Percentiles rank a stretch among this genome's conserved stretches.
phyloP scores from a whole-genome alignment of 805 yeast species.

The Saturnispora zaruensis region DNA sequence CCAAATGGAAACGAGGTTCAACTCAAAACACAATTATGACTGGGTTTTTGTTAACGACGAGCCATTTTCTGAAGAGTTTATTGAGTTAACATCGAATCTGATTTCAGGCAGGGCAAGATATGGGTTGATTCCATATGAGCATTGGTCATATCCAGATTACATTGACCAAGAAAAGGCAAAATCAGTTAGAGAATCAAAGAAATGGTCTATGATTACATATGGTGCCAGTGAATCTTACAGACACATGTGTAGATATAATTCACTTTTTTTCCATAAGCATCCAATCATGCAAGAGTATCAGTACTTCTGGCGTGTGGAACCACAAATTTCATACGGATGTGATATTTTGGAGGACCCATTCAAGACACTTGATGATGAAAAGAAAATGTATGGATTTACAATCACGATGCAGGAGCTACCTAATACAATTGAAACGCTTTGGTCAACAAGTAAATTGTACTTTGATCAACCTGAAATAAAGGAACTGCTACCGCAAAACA shows the following conservation, averaged over 20 bases:
- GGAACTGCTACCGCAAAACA: slow-evolving; percentile 37
- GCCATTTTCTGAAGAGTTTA: slow-evolving; percentile 37
- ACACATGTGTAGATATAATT: slow-evolving; percentile 54
- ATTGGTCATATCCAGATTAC: slow-evolving; percentile 46
- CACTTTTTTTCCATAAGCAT: slow-evolving; percentile 49
- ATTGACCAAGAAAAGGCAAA: slow-evolving; percentile 36
- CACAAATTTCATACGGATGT: slow-evolving; percentile 42
- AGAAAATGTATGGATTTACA: slow-evolving; percentile 57
- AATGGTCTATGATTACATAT: slow-evolving; percentile 39
- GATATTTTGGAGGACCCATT: slow-evolving; percentile 50
- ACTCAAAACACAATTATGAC: slow-evolving; percentile 32
- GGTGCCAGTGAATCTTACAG: slow-evolving; percentile 61
- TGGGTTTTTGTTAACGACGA: slow-evolving; percentile 44
- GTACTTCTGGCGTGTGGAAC: slow-evolving; percentile 58
- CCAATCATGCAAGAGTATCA: slow-evolving; percentile 44
- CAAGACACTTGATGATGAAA: slow-evolving; percentile 45
- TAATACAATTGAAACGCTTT: slow-evolving; percentile 48
- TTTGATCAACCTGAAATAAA: slow-evolving; percentile 34
- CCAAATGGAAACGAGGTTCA: slow-evolving; percentile 34
- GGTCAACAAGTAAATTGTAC: slow-evolving; percentile 46
- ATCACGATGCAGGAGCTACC: slow-evolving; percentile 55
- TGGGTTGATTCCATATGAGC: slow-evolving; percentile 39
- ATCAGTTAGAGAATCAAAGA: slow-evolving; percentile 28
- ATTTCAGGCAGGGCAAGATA: slow-evolving; percentile 40
- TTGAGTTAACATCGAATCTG: slow-evolving; percentile 27